phyloP scores from a whole-genome alignment of 176 grass and related monocot genomes.

The Lolium rigidum region DNA sequence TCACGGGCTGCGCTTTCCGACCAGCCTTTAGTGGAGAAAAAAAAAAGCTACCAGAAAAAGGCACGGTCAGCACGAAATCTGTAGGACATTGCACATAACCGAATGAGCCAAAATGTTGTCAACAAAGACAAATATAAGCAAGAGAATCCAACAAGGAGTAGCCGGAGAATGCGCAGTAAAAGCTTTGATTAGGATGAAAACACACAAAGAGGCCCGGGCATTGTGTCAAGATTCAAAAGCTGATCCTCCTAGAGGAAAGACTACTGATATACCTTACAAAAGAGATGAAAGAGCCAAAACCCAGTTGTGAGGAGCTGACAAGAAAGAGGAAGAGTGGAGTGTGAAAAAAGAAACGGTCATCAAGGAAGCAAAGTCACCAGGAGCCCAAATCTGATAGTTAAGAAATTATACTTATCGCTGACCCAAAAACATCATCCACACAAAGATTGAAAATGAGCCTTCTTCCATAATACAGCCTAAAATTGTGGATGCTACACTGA shows the following conservation, averaged over 20 bases:
- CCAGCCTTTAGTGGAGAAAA: background rate
- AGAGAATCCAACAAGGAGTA: background rate
- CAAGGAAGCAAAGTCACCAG: background rate
- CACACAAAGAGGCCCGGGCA: background rate
- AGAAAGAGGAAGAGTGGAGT: conserved; percentile 37
- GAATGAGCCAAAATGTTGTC: too few relatives aligned
- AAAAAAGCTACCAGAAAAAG: background rate
- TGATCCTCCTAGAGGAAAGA: background rate
- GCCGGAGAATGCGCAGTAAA: conserved; percentile 15
- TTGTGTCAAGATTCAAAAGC: background rate
- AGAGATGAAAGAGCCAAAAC: conserved; percentile 6
- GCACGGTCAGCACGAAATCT: too few relatives aligned
- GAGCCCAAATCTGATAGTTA: background rate
- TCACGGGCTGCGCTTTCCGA: background rate
- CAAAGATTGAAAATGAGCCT: background rate
- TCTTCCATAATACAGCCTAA: conserved; percentile 19
- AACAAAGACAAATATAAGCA: too few relatives aligned
- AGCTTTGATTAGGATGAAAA: background rate
- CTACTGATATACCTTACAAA: background rate
- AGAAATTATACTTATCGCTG: background rate
- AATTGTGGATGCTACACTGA: background rate
- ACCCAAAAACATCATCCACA: background rate
- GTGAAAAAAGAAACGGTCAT: background rate
- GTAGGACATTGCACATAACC: too few relatives aligned
- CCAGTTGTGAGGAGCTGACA: background rate